Evolutionary conservation across 2,329 filamentous ascomycete genomes (phyloP), one percentile per base, ranked within the genome.

Genomic region (Exophiala lecanii-corni): DNA sequence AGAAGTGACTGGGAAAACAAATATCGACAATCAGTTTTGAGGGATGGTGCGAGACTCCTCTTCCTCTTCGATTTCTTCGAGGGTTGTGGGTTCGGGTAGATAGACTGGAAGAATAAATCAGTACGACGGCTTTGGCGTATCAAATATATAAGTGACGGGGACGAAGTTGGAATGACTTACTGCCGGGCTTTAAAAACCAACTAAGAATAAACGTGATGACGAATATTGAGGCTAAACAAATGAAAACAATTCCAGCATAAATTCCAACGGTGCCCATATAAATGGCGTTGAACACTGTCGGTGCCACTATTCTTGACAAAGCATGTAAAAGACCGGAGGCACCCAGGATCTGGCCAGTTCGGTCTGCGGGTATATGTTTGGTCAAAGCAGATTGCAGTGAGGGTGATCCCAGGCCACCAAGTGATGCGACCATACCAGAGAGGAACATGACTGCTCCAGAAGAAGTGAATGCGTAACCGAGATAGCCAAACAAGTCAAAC

Each of bases 281-380:
- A 7, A 97, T 78, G 4, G 86, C 77, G 58, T 92, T 94, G 65
- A 96, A 94, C 1, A 91, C 59, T 0, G 87, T 75, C 0, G 92
- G 92, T 1, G 84, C 82, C 9, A 94, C 62, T 2, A 97, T 80
- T 49, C 89, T 74, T 2, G 86, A 79, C 25, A 95, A 66, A 1
- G 88, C 85, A 64, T 97, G 91, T 45, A 97, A 66, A 49, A 97
- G 71, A 0, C 91, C 92, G 12, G 83, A 84, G 1, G 89, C 89
- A 16, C 92, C 92, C 0, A 98, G 75, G n/a, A 97, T 70, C 61
- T 92, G 82, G 0, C 92, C 92, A 0, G 92, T 83, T 35, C 78
- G 78, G 51, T 92, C 85, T 1, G 81, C 73, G 0, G 89, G 87
- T 0, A 97, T 83, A 62, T 97, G 92, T 61, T 96, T 97, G 15